These are phyloP conservation scores for Populus tomentosa DNA, from an alignment of 441 rosid genomes.

Conservation along the genomic window DNA sequence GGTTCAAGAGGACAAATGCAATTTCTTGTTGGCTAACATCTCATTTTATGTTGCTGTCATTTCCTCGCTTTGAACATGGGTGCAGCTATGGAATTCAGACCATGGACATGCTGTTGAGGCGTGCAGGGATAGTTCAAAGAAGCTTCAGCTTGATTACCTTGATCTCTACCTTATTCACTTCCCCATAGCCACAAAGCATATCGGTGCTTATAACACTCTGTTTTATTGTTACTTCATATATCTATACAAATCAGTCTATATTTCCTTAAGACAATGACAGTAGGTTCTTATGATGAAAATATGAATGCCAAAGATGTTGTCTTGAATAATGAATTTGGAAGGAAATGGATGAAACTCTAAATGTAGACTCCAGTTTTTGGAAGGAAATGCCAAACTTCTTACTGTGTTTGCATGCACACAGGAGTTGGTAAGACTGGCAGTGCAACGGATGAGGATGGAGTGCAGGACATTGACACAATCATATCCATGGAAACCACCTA, in stretches of 20 bases:
- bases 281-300: no score
- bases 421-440: conserved; percentile 67
- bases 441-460: conserved; percentile 64
- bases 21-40: no score
- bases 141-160: conserved; percentile 74
- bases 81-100: conserved; percentile 81
- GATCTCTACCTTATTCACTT: conserved; percentile 79
- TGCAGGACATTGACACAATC: conserved; percentile 68
- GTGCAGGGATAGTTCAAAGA: conserved; percentile 71
- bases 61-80: no score
- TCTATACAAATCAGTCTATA: neutral
- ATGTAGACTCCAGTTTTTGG: no score
- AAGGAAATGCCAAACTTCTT: no score
- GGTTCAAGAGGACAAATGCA: no score
- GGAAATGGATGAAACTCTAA: no score
- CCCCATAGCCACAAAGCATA: conserved; percentile 68
- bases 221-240: neutral
- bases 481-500: conserved; percentile 70
- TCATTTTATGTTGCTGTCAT: no score
- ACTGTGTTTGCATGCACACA: neutral
- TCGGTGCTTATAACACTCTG: conserved; percentile 35
- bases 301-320: no score
- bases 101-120: conserved; percentile 79
- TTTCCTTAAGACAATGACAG: no score
- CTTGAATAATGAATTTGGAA: no score